Conservation (phyloP, 2,329 filamentous ascomycete species). For the Xylaria sp. region DNA sequence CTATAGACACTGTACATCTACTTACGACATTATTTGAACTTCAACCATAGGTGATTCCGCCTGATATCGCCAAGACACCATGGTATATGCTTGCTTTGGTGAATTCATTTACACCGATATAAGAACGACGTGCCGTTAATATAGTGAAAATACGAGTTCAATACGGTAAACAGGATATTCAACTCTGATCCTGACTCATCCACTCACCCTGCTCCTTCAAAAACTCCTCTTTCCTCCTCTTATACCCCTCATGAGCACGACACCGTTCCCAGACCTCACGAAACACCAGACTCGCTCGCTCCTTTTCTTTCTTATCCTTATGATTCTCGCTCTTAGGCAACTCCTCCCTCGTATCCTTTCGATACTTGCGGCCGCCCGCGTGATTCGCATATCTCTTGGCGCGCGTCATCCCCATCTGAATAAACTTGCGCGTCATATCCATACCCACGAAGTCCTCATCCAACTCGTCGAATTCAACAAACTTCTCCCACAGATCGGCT, state of each 20-base stretch:
- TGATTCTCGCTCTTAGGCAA: conserved; percentile 57
- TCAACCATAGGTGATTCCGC: not conserved
- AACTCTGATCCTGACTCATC: conserved; percentile 22
- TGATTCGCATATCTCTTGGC: conserved; percentile 68
- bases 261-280: conserved; percentile 59
- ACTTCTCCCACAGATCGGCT: conserved; percentile 58
- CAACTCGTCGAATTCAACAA: conserved; percentile 60
- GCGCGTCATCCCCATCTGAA: conserved; percentile 73
- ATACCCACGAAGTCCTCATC: conserved; percentile 68
- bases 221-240: conserved; percentile 56
- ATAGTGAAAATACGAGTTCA: not conserved
- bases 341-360: conserved; percentile 59
- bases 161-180: not conserved
- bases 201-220: conserved; percentile 53
- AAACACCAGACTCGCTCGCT: conserved; percentile 60
- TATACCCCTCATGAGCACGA: conserved; percentile 56
- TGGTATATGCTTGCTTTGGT: not conserved
- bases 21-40: conserved; percentile 20
- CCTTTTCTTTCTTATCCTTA: conserved; percentile 60
- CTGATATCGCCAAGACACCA: not conserved
- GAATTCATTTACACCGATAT: not conserved
- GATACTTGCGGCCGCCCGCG: conserved; percentile 65
- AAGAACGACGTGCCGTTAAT: not conserved
- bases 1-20: conserved; percentile 43
- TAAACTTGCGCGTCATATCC: conserved; percentile 71